phyloP scores from a whole-genome alignment of 2,329 filamentous ascomycete genomes.

The Aspergillus alliaceus region DNA sequence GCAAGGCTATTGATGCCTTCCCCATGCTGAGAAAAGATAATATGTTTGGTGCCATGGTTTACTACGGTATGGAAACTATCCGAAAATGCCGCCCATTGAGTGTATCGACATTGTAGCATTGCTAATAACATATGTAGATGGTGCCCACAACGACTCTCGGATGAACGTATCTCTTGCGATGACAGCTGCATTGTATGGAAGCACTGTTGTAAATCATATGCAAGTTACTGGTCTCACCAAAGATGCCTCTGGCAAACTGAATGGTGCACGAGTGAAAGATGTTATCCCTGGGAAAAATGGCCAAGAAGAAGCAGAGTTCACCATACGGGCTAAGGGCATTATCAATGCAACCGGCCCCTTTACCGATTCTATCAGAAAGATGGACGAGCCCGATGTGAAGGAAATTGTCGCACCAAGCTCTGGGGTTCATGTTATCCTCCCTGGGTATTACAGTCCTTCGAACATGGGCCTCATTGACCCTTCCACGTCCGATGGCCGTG shows the following conservation, averaged over 20 bases:
- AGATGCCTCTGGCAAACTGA: constrained; percentile 69
- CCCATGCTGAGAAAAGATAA: constrained; percentile 83
- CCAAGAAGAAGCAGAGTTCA: constrained; percentile 62
- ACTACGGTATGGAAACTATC: constrained; percentile 61
- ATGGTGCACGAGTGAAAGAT: constrained; percentile 73
- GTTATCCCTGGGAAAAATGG: constrained; percentile 66
- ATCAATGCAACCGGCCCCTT: constrained; percentile 90
- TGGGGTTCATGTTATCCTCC: constrained; percentile 82
- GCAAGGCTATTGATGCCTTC: constrained; percentile 82
- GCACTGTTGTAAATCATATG: constrained; percentile 78
- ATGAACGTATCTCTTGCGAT: constrained; percentile 90
- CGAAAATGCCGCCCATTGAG: background rate
- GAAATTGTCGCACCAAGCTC: constrained; percentile 85
- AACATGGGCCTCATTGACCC: constrained; percentile 89
- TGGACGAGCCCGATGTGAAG: constrained; percentile 70
- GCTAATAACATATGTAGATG: constrained; percentile 54
- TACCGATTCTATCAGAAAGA: constrained; percentile 79
- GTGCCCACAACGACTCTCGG: constrained; percentile 85
- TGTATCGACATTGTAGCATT: background rate
- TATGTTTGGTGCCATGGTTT: constrained; percentile 78
- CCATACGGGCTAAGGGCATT: constrained; percentile 74
- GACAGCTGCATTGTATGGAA: constrained; percentile 84
- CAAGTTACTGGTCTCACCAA: constrained; percentile 78
- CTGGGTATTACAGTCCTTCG: constrained; percentile 80
- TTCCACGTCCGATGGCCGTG: constrained; percentile 80